Evolutionary conservation across 768 basidiomycete species (phyloP).

Genomic region (Tulasnella sp.): DNA sequence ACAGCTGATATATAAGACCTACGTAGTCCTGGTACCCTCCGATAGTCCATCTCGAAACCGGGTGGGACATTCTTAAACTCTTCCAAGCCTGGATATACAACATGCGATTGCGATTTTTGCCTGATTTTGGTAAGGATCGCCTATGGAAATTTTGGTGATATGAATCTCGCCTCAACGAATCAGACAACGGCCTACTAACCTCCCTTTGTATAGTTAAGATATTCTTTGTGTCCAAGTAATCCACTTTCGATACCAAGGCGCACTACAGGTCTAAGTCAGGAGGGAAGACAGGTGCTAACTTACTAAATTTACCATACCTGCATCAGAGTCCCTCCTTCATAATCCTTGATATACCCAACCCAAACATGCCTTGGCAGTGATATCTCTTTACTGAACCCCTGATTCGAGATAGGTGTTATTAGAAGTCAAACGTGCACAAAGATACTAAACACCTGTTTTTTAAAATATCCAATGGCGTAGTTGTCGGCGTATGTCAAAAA

Average conservation of each 20-base stretch:
- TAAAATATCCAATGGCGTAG: constrained; percentile 97
- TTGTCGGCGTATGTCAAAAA: constrained; percentile 99
- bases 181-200: constrained; percentile 21
- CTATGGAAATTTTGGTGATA: constrained; percentile 19
- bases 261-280: constrained; percentile 34
- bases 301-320: constrained; percentile 31
- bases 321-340: constrained; percentile 99
- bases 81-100: constrained; percentile 66
- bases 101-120: constrained; percentile 68
- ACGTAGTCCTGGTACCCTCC: constrained; percentile 81
- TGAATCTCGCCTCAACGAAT: background rate
- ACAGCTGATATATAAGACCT: constrained; percentile 24
- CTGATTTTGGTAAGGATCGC: constrained; percentile 83
- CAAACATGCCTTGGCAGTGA: constrained; percentile 79
- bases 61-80: constrained; percentile 53
- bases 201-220: constrained; percentile 74
- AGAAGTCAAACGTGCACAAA: background rate
- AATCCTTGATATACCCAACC: constrained; percentile 99
- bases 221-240: constrained; percentile 71
- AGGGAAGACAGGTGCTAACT: background rate
- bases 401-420: background rate
- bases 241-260: constrained; percentile 81
- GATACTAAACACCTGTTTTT: constrained; percentile 51
- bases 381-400: constrained; percentile 93
- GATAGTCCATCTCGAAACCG: constrained; percentile 45